Evolutionary conservation across 1,139 yeast genomes (phyloP).

Genomic region (Suhomyces wounanorum): DNA sequence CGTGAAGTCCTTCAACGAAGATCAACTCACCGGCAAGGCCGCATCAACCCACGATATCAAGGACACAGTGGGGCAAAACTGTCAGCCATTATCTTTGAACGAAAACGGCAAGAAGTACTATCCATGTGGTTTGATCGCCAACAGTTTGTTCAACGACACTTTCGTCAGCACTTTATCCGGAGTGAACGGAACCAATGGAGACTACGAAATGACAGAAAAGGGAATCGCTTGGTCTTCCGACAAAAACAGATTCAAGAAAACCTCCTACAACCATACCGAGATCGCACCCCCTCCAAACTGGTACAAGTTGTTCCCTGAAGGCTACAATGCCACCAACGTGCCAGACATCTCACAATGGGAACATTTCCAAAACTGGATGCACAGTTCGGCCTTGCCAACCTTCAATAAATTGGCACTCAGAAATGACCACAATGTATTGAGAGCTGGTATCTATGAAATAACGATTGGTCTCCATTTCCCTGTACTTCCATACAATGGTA

Average conservation of each 20-base stretch:
- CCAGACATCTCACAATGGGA: conserved; percentile 81
- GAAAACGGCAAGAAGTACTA: conserved; percentile 63
- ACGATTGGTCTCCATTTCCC: conserved; percentile 86
- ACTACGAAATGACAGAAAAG: conserved; percentile 62
- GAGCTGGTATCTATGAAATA: conserved; percentile 70
- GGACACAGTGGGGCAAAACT: conserved; percentile 75
- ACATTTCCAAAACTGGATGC: conserved; percentile 97
- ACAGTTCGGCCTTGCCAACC: conserved; percentile 85
- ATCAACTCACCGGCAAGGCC: conserved; percentile 78
- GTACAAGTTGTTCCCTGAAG: conserved; percentile 81
- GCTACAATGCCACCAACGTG: conserved; percentile 79
- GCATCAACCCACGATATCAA: conserved; percentile 59
- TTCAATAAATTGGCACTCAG: conserved; percentile 82
- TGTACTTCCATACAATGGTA: conserved; percentile 78
- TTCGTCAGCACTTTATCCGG: conserved; percentile 52
- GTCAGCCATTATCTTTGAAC: conserved; percentile 75
- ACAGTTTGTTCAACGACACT: conserved; percentile 89
- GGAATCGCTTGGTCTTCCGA: conserved; percentile 91
- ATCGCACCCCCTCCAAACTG: conserved; percentile 97
- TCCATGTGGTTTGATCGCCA: conserved; percentile 96
- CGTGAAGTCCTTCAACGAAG: conserved; percentile 88
- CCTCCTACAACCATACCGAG: conserved; percentile 65
- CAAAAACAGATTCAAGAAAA: conserved; percentile 73
- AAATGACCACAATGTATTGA: conserved; percentile 66
- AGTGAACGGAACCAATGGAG: conserved; percentile 47